These are phyloP conservation scores for Tulasnella sp. DNA, from an alignment of 768 basidiomycete species.

Conservation along the genomic window DNA sequence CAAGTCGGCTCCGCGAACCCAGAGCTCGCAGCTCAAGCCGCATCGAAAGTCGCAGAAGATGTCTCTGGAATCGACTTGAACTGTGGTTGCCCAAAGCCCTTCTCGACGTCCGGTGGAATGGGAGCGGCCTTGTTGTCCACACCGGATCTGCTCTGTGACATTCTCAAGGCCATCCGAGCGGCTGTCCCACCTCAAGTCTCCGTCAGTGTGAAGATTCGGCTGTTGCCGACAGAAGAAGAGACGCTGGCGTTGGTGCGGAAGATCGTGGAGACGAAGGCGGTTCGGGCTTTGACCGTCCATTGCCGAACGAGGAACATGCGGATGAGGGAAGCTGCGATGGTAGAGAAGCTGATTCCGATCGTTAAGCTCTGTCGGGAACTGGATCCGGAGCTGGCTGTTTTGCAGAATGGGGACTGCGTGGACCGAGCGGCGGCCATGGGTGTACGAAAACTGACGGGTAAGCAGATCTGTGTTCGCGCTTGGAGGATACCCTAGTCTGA, in stretches of 20 bases:
- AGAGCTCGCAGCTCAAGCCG: conserved; percentile 88
- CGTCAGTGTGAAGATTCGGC: conserved; percentile 91
- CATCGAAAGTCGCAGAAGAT: conserved; percentile 81
- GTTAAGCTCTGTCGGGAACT: conserved; percentile 75
- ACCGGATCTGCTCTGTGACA: conserved; percentile 87
- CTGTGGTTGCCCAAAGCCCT: conserved; percentile 96
- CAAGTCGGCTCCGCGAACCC: conserved; percentile 93
- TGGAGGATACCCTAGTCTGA: no score
- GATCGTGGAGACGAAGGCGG: conserved; percentile 77
- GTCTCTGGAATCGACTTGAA: conserved; percentile 95
- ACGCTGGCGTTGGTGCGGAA: conserved; percentile 88
- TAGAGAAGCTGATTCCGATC: conserved; percentile 79
- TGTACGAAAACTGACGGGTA: conserved; percentile 75
- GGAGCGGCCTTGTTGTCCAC: conserved; percentile 93
- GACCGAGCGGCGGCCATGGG: conserved; percentile 77
- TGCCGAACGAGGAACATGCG: conserved; percentile 95
- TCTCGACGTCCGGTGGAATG: conserved; percentile 94
- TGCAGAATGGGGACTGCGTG: conserved; percentile 92
- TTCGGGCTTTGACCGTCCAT: conserved; percentile 89
- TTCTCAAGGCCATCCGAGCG: conserved; percentile 75
- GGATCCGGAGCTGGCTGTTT: conserved; percentile 78
- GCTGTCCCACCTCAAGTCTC: conserved; percentile 77
- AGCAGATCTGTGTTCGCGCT: no score
- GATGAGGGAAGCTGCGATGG: conserved; percentile 73
- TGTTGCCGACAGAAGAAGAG: conserved; percentile 83